phyloP scores from a whole-genome alignment of 257 asterid genomes.

The Eucommia ulmoides region DNA sequence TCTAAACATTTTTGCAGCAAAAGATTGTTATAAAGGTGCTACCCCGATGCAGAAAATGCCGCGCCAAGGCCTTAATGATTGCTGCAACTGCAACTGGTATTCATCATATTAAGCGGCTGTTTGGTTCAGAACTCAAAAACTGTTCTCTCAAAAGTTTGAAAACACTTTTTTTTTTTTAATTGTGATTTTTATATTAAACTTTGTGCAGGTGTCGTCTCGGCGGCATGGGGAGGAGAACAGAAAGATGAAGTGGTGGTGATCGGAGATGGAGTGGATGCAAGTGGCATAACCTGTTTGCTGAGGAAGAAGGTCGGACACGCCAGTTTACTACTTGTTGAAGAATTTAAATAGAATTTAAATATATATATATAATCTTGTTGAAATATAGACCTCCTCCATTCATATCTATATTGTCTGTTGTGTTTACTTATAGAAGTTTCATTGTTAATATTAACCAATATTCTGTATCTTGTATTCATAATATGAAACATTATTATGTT shows the following conservation, averaged over 20 bases:
- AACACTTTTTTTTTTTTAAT: background rate
- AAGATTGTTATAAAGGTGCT: constrained; percentile 21
- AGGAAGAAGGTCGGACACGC: constrained; percentile 46
- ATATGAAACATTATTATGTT: no score
- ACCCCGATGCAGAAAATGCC: constrained; percentile 29
- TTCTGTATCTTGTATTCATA: no score
- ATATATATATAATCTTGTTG: no score
- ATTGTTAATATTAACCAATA: no score
- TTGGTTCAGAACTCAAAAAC: background rate
- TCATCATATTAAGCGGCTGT: background rate
- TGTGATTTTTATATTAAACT: background rate
- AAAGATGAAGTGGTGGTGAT: constrained; percentile 28
- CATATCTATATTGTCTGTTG: no score
- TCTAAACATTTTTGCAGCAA: constrained; percentile 22
- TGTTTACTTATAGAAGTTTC: no score
- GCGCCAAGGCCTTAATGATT: constrained; percentile 34
- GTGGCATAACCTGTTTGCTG: constrained; percentile 18
- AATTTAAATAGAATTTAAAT: background rate
- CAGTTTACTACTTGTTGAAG: constrained; percentile 23
- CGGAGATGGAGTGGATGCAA: constrained; percentile 38
- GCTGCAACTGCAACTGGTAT: constrained; percentile 38
- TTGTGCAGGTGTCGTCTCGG: constrained; percentile 29
- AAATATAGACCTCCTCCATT: no score
- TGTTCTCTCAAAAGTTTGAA: background rate
- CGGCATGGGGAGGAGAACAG: constrained; percentile 23